Base-by-base conservation (phyloP, 2,329 filamentous ascomycete genomes). In the Alternaria ventricosa region DNA sequence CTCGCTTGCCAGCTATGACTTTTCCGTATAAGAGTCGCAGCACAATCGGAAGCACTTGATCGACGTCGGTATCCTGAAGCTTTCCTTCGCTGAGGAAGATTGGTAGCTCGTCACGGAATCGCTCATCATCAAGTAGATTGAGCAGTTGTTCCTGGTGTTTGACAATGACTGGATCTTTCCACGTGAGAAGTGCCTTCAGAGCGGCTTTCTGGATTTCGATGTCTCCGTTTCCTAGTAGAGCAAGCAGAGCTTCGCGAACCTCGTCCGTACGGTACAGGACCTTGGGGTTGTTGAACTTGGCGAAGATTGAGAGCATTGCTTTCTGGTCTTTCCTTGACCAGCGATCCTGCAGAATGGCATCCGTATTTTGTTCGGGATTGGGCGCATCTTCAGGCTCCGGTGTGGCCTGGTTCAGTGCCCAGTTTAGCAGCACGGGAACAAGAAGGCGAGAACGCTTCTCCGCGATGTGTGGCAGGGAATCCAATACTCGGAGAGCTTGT, bases 51-150 rank as follows among this genome's bases (percentile, higher is more conserved):
- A 98, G 92, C 36, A 97, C 81, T 49, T 89, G 87, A 4, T 83
- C 74, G 9, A 91, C 88, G 75, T 99, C 93, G 55, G 91, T 88
- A 7, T 89, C 83, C 69, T 90, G 89, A 68, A 97, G 91, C 58
- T 73, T 90, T 81, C 61, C 89, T 89, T 64, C 87, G 84, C 43
- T 88, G 83, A 99, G 87, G 68, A 99, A 91, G 5, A 96, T 89
- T 0, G 93, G 91, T n/a, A 99, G 86, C 77, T 98, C 95, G 74
- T 98, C 96, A 75, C 94, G 93, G 81, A 98, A 97, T 53, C 92
- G 88, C 23, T 92, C 90, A 66, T 98, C 96, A 69, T 99, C 96
- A 9, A 98, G 87, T 2, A 99, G 84, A 71, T 93, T 94, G 65
- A 93, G 87, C 23, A 99, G 81, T 70, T 94, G 93, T 70, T 97